Evolutionary conservation across 2,329 filamentous ascomycete genomes (phyloP).

Genomic region (Colletotrichum filicis): DNA sequence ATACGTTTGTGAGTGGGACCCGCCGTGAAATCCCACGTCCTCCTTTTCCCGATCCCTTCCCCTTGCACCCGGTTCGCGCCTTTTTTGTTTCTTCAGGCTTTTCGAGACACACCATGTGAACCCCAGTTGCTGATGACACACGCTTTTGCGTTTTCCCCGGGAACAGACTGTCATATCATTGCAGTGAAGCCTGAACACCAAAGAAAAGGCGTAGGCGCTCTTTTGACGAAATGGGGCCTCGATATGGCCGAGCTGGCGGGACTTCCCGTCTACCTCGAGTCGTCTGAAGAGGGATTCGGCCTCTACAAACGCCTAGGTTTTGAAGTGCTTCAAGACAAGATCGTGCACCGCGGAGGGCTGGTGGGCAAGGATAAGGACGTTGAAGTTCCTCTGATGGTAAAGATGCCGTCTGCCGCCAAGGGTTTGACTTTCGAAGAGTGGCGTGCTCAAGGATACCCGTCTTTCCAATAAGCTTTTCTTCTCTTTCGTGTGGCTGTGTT

Average conservation of each 20-base stretch:
- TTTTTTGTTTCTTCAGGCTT: background rate
- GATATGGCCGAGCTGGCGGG: constrained; percentile 46
- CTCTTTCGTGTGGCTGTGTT: background rate
- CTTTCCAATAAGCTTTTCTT: constrained; percentile 14
- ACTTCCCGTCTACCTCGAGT: constrained; percentile 59
- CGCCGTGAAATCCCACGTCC: background rate
- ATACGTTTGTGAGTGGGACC: constrained; percentile 52
- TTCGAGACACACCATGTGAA: background rate
- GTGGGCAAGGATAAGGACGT: constrained; percentile 49
- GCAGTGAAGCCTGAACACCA: constrained; percentile 56
- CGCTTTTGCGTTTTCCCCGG: background rate
- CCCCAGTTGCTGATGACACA: constrained; percentile 24
- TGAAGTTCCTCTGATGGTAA: constrained; percentile 54
- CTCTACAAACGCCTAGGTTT: constrained; percentile 60
- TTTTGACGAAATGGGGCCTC: constrained; percentile 53
- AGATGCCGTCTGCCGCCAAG: constrained; percentile 48
- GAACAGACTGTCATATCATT: constrained; percentile 52
- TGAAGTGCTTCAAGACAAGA: constrained; percentile 48
- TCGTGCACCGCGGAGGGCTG: constrained; percentile 50
- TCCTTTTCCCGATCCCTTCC: background rate
- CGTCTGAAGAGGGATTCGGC: constrained; percentile 50
- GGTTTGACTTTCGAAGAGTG: constrained; percentile 49
- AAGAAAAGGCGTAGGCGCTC: constrained; percentile 52
- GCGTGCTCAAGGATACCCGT: constrained; percentile 37
- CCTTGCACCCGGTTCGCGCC: background rate